phyloP scores from a whole-genome alignment of 2,329 filamentous ascomycete genomes.

The Pestalotiopsis fici region DNA sequence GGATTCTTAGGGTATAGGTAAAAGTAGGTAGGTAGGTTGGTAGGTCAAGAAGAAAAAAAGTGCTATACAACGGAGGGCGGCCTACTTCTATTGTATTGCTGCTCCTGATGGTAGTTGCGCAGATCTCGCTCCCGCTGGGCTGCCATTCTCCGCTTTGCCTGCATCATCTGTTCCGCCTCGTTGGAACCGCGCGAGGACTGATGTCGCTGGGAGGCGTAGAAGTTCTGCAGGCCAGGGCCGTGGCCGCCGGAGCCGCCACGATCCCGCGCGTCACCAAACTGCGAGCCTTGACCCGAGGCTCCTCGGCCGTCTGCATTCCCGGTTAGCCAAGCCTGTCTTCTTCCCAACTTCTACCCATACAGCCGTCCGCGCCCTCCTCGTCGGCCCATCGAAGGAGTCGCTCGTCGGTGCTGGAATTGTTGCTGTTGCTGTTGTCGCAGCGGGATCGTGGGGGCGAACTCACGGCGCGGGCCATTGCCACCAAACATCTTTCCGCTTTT shows the following conservation, averaged over 20 bases:
- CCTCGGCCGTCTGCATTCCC: conserved; percentile 67
- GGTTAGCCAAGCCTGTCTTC: conserved; percentile 21
- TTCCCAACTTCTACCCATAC: conserved; percentile 2
- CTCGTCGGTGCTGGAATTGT: conserved; percentile 42
- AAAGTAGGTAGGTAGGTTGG: conserved; percentile 12
- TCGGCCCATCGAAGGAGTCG: conserved; percentile 25
- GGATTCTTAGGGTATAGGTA: conserved; percentile 4
- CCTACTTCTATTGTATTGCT: conserved; percentile 99
- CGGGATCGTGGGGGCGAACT: conserved; percentile 62
- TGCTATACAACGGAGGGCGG: conserved; percentile 75
- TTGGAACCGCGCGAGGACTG: conserved; percentile 79
- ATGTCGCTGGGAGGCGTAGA: conserved; percentile 92
- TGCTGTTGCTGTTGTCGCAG: conserved; percentile 2
- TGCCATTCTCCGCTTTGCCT: conserved; percentile 98
- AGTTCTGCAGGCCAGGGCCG: conserved; percentile 80
- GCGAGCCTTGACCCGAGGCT: conserved; percentile 64
- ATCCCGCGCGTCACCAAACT: conserved; percentile 73
- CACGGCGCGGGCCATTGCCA: conserved; percentile 71
- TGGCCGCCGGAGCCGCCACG: conserved; percentile 58
- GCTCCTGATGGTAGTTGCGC: conserved; percentile 99
- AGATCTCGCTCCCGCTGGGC: conserved; percentile 98
- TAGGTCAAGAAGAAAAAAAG: conserved; percentile 13
- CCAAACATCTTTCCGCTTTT: conserved; percentile 93
- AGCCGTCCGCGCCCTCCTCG: conserved; percentile 23
- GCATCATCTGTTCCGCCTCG: conserved; percentile 98